Conservation (phyloP, 2,329 filamentous ascomycete genomes). For the Ophiostoma sp. region DNA sequence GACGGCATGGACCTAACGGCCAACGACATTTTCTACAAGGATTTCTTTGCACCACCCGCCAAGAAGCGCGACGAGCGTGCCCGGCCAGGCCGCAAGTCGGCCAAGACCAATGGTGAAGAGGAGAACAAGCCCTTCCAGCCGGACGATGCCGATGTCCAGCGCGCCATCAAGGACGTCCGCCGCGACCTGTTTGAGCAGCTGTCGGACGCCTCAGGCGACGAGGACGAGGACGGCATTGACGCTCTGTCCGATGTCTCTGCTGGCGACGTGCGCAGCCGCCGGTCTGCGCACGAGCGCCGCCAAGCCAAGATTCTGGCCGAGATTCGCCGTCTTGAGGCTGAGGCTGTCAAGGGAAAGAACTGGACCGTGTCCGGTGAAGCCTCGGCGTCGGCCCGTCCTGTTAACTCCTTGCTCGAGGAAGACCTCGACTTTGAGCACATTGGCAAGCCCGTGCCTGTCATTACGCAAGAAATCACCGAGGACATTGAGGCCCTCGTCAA, state of each 20-base stretch:
- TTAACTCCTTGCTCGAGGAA: conserved; percentile 91
- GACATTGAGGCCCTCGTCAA: conserved; percentile 94
- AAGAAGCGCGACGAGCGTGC: conserved; percentile 63
- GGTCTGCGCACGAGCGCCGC: conserved; percentile 81
- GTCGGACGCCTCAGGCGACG: conserved; percentile 54
- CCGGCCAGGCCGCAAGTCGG: conserved; percentile 43
- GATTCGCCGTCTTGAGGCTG: conserved; percentile 86
- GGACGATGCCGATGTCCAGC: conserved; percentile 68
- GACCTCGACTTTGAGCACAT: conserved; percentile 94
- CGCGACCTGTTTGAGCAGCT: conserved; percentile 86
- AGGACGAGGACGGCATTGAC: conserved; percentile 40
- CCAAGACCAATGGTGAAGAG: conserved; percentile 50
- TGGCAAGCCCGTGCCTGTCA: conserved; percentile 91
- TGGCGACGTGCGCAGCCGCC: conserved; percentile 69
- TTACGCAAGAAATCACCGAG: conserved; percentile 87
- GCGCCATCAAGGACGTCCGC: conserved; percentile 78
- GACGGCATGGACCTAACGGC: conserved; percentile 59
- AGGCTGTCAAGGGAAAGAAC: conserved; percentile 82
- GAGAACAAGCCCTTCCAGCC: conserved; percentile 43
- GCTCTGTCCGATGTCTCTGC: conserved; percentile 64
- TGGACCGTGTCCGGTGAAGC: conserved; percentile 93
- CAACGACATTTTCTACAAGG: conserved; percentile 85
- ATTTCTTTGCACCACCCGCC: conserved; percentile 88
- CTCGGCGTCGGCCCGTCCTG: conserved; percentile 73
- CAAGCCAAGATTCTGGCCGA: conserved; percentile 85